Evolutionary conservation across 495 filamentous ascomycete genomes (phyloP).

Genomic region (Neurospora sp.): DNA sequence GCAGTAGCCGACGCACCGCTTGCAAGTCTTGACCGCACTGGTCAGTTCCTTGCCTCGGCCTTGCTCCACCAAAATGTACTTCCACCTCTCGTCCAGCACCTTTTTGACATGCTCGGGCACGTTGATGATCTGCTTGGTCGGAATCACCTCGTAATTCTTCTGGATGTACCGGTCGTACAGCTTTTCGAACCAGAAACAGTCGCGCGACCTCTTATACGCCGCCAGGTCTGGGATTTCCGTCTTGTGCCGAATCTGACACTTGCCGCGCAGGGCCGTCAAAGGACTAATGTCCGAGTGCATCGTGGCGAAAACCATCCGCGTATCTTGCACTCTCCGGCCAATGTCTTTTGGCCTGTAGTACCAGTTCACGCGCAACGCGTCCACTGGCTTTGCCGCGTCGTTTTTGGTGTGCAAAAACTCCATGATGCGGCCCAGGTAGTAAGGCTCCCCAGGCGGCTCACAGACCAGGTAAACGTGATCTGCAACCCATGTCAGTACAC

Average conservation of each 20-base stretch:
- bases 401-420: constrained; percentile 83
- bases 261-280: constrained; percentile 81
- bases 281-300: constrained; percentile 99
- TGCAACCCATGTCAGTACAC: constrained; percentile 34
- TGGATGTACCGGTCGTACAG: constrained; percentile 97
- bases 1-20: constrained; percentile 79
- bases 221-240: constrained; percentile 77
- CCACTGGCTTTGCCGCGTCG: constrained; percentile 60
- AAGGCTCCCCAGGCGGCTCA: constrained; percentile 95
- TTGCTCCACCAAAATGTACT: constrained; percentile 85
- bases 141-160: constrained; percentile 93
- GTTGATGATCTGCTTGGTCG: constrained; percentile 86
- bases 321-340: constrained; percentile 80
- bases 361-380: constrained; percentile 91
- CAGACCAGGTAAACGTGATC: constrained; percentile 97
- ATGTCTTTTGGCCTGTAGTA: constrained; percentile 96
- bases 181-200: constrained; percentile 95
- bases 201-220: constrained; percentile 68
- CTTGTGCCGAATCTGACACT: constrained; percentile 79
- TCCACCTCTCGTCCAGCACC: constrained; percentile 91
- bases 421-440: constrained; percentile 96
- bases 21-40: constrained; percentile 92
- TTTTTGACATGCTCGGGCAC: constrained; percentile 89
- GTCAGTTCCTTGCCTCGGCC: constrained; percentile 89
- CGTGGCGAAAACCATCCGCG: constrained; percentile 79